Evolutionary conservation across 1,284 basidiomycete species (phyloP).

Genomic region (Irpex lacteus): DNA sequence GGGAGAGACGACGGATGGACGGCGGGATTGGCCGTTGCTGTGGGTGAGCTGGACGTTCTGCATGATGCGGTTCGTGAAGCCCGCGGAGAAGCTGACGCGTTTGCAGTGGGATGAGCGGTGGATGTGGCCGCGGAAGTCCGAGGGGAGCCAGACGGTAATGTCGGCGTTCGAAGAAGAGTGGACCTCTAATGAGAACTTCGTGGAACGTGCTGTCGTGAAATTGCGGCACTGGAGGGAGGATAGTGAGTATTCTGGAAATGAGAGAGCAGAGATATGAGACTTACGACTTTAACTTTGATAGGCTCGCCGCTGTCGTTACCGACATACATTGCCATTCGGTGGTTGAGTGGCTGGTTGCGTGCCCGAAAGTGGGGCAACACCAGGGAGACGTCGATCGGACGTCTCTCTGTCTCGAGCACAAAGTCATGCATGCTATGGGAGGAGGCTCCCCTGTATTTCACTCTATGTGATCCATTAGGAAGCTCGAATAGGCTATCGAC

Average conservation of each 20-base stretch:
- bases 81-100: slow-evolving; percentile 60
- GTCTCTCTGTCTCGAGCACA: slow-evolving; percentile 46
- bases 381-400: slow-evolving; percentile 60
- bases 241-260: not conserved
- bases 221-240: slow-evolving; percentile 56
- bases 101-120: slow-evolving; percentile 41
- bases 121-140: slow-evolving; percentile 70
- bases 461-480: slow-evolving; percentile 26
- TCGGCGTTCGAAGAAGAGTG: slow-evolving; percentile 53
- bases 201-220: slow-evolving; percentile 45
- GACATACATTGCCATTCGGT: slow-evolving; percentile 68
- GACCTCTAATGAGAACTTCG: slow-evolving; percentile 64
- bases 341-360: slow-evolving; percentile 61
- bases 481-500: slow-evolving; percentile 29
- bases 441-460: slow-evolving; percentile 30
- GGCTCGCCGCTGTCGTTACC: slow-evolving; percentile 43
- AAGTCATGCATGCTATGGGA: slow-evolving; percentile 51
- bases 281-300: slow-evolving; percentile 68
- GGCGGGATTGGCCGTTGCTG: slow-evolving; percentile 23
- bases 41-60: slow-evolving; percentile 54
- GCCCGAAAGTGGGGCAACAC: slow-evolving; percentile 75
- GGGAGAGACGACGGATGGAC: slow-evolving; percentile 26
- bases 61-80: slow-evolving; percentile 69
- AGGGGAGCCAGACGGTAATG: slow-evolving; percentile 71
- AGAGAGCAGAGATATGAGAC: slow-evolving; percentile 25